These are phyloP conservation scores for Ulmus americana DNA, from an alignment of 331 rosid species.

Conservation along the genomic window DNA sequence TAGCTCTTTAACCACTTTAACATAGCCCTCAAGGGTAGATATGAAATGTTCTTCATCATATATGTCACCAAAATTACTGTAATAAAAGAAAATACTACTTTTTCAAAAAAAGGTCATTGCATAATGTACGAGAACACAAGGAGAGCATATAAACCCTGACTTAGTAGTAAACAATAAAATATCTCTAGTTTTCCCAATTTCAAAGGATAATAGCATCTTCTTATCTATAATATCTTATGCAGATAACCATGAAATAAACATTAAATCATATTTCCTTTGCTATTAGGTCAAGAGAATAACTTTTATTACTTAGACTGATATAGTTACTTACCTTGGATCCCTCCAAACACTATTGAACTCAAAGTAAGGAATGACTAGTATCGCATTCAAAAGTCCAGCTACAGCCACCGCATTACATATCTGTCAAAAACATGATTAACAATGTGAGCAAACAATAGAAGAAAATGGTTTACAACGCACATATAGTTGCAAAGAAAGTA, in stretches of 20 bases:
- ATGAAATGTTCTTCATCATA: constrained; percentile 85
- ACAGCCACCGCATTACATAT: constrained; percentile 96
- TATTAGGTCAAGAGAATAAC: constrained; percentile 3
- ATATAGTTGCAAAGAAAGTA: neutral
- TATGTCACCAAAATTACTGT: constrained; percentile 78
- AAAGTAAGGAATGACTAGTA: constrained; percentile 74
- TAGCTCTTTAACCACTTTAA: constrained; percentile 83
- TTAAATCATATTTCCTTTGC: constrained; percentile 8
- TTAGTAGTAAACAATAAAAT: neutral
- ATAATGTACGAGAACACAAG: neutral
- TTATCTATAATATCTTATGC: neutral
- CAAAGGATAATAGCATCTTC: neutral
- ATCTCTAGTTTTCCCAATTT: neutral
- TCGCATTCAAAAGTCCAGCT: constrained; percentile 88
- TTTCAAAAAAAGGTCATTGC: neutral
- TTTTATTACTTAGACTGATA: neutral
- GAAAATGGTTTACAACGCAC: neutral
- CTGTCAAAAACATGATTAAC: constrained; percentile 32
- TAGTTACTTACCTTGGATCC: constrained; percentile 63
- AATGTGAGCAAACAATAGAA: constrained; percentile 8
- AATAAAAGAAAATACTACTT: neutral
- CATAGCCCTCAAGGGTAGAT: constrained; percentile 71
- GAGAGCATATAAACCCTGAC: neutral
- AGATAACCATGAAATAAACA: neutral
- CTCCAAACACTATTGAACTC: constrained; percentile 90